Conservation (phyloP, 2,329 filamentous ascomycete genomes). For the Cercospora berteroae region DNA sequence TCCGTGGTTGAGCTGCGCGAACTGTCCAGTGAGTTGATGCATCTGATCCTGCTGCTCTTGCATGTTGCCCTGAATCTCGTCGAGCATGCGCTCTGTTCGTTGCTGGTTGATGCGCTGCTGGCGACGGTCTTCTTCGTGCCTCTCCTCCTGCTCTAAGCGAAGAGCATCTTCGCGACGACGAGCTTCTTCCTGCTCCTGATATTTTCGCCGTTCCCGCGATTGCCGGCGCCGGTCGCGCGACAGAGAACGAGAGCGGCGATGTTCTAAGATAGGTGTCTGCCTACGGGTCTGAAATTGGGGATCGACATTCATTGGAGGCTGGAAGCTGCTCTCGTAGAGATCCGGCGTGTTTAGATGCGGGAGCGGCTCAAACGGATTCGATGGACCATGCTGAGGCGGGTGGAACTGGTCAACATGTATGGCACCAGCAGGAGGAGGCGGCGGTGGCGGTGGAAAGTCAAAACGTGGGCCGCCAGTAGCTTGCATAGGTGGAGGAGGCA, state of each 20-base stretch:
- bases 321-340: constrained; percentile 7
- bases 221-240: constrained; percentile 2
- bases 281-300: constrained; percentile 2
- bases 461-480: background rate
- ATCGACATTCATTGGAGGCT: background rate
- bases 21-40: constrained; percentile 6
- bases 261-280: background rate
- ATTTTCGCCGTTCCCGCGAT: background rate
- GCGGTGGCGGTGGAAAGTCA: background rate
- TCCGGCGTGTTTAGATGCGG: constrained; percentile 7
- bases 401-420: background rate
- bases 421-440: background rate
- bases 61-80: constrained; percentile 6
- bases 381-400: background rate
- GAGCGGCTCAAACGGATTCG: constrained; percentile 12
- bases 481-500: constrained; percentile 1
- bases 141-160: constrained; percentile 1
- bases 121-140: constrained; percentile 3
- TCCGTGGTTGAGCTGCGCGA: background rate
- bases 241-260: constrained; percentile 2
- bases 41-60: constrained; percentile 7
- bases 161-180: constrained; percentile 6
- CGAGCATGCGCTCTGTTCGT: constrained; percentile 5
- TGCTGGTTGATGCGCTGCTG: constrained; percentile 4
- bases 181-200: constrained; percentile 4